phyloP scores from a whole-genome alignment of 208 protist species.

The Leishmania martiniquensis region DNA sequence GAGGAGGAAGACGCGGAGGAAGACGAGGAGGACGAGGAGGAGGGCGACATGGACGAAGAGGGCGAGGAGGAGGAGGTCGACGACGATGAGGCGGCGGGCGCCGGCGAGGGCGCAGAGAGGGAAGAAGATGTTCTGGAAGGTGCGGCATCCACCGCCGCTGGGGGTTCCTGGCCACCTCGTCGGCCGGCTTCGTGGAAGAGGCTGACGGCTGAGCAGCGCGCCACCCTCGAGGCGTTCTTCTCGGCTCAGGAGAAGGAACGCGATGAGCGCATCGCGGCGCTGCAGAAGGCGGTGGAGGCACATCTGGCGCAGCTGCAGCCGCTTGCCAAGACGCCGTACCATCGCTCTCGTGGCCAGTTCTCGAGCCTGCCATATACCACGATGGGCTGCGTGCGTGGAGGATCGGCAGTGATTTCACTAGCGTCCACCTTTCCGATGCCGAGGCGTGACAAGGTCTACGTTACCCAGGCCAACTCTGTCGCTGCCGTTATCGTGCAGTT shows the following conservation, averaged over 20 bases:
- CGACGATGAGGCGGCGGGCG: slow-evolving; percentile 7
- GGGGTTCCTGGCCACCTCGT: background rate
- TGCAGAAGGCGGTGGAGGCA: slow-evolving; percentile 37
- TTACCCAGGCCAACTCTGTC: slow-evolving; percentile 46
- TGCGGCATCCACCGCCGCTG: background rate
- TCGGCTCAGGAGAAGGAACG: slow-evolving; percentile 47
- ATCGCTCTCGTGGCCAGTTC: slow-evolving; percentile 58
- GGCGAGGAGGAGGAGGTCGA: slow-evolving; percentile 33
- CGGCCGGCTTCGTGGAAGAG: slow-evolving; percentile 37
- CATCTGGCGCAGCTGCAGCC: slow-evolving; percentile 33
- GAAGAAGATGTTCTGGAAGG: slow-evolving; percentile 13
- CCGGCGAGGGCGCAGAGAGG: slow-evolving; percentile 18
- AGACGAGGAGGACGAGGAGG: slow-evolving; percentile 35
- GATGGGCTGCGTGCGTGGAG: slow-evolving; percentile 33
- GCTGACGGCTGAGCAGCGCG: slow-evolving; percentile 54
- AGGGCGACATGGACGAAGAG: slow-evolving; percentile 38
- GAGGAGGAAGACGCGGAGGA: slow-evolving; percentile 34
- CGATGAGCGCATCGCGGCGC: slow-evolving; percentile 40
- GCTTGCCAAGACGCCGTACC: slow-evolving; percentile 48
- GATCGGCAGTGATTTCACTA: slow-evolving; percentile 39
- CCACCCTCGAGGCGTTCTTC: slow-evolving; percentile 44
- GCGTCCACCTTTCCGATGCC: slow-evolving; percentile 21
- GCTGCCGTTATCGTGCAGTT: slow-evolving; percentile 42
- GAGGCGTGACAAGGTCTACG: slow-evolving; percentile 43
- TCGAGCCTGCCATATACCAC: slow-evolving; percentile 55